Conservation (phyloP, 2,329 filamentous ascomycete species). For the Trichoderma oligosporum region DNA sequence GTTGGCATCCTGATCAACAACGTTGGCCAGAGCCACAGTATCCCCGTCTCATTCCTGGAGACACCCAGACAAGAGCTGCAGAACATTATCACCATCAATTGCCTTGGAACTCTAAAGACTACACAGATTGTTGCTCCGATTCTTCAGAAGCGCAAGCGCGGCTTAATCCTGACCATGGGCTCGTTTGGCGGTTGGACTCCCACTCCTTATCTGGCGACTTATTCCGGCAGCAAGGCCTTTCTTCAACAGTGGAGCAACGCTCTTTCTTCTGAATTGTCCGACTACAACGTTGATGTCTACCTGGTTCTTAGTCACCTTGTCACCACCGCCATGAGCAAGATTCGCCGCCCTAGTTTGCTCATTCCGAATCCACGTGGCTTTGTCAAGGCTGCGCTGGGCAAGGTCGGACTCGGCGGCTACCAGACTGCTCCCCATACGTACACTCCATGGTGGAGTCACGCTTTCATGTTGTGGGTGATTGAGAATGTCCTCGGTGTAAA, state of each 20-base stretch:
- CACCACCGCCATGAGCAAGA: slow-evolving; percentile 95
- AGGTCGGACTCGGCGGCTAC: slow-evolving; percentile 77
- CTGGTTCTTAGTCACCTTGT: slow-evolving; percentile 90
- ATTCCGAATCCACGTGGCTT: slow-evolving; percentile 81
- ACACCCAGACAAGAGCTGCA: slow-evolving; percentile 76
- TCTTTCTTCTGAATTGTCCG: slow-evolving; percentile 75
- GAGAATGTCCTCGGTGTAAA: slow-evolving; percentile 54
- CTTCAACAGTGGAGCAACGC: slow-evolving; percentile 93
- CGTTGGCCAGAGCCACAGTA: slow-evolving; percentile 88
- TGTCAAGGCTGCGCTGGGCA: slow-evolving; percentile 71
- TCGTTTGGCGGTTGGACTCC: slow-evolving; percentile 92
- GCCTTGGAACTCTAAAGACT: slow-evolving; percentile 80
- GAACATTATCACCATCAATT: slow-evolving; percentile 94
- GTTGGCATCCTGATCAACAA: slow-evolving; percentile 93
- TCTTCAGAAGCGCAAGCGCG: slow-evolving; percentile 78
- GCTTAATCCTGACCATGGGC: slow-evolving; percentile 94
- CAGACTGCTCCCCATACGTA: slow-evolving; percentile 78
- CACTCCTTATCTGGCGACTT: slow-evolving; percentile 88
- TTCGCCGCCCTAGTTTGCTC: slow-evolving; percentile 70
- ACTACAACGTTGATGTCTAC: slow-evolving; percentile 81
- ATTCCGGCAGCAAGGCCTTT: slow-evolving; percentile 97
- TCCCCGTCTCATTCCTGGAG: slow-evolving; percentile 82
- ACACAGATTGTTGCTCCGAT: slow-evolving; percentile 81
- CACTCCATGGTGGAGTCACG: slow-evolving; percentile 92
- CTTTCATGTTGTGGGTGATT: slow-evolving; percentile 79